phyloP scores from a whole-genome alignment of 2,329 filamentous ascomycete species.

The Beauveria medogensis region DNA sequence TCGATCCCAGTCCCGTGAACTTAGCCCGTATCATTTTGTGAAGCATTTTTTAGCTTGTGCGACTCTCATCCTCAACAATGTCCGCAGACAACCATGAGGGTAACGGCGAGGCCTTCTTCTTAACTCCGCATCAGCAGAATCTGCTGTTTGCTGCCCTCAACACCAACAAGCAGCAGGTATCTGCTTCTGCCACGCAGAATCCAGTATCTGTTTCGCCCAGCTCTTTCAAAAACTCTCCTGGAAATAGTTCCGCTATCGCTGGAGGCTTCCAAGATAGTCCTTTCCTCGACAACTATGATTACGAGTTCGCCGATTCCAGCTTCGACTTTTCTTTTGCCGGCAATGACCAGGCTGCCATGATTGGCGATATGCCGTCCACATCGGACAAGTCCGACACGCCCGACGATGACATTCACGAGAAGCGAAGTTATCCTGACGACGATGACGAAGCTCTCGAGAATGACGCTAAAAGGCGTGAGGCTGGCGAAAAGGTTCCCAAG shows the following conservation, averaged over 20 bases:
- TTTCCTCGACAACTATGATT: slow-evolving; percentile 69
- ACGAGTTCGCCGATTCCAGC: slow-evolving; percentile 66
- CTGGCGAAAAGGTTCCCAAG: slow-evolving; percentile 79
- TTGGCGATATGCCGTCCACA: slow-evolving; percentile 62
- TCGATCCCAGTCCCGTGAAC: neutral
- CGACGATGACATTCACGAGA: slow-evolving; percentile 50
- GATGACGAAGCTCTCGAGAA: slow-evolving; percentile 40
- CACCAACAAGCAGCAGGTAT: slow-evolving; percentile 47
- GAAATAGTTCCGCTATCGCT: slow-evolving; percentile 29
- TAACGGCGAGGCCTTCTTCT: slow-evolving; percentile 48
- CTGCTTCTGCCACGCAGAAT: slow-evolving; percentile 26
- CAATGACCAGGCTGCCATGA: slow-evolving; percentile 55
- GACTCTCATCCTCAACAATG: slow-evolving; percentile 27
- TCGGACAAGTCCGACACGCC: slow-evolving; percentile 49
- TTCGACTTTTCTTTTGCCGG: slow-evolving; percentile 58
- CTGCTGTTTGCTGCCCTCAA: slow-evolving; percentile 69
- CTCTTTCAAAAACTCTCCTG: slow-evolving; percentile 42
- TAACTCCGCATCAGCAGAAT: slow-evolving; percentile 69
- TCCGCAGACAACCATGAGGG: slow-evolving; percentile 35
- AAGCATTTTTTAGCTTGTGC: neutral
- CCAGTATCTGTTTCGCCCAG: slow-evolving; percentile 37
- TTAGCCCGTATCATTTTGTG: neutral
- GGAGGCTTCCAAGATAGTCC: slow-evolving; percentile 64
- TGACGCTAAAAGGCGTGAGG: slow-evolving; percentile 65
- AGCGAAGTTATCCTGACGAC: slow-evolving; percentile 65